phyloP scores from a whole-genome alignment of 257 asterid species.

The Cynanchum wilfordii region DNA sequence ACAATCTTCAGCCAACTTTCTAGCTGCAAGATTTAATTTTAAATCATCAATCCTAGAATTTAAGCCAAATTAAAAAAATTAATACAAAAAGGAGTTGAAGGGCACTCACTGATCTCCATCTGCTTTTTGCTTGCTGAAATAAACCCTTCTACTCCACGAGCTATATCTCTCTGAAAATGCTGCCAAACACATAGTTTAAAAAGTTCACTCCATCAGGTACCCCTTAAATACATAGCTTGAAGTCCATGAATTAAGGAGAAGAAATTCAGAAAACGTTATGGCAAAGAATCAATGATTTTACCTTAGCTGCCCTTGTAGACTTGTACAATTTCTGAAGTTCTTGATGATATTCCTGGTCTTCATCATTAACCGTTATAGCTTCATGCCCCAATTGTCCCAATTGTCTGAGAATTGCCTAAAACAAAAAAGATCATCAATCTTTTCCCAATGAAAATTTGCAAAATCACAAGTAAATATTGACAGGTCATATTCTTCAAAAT shows the following conservation, averaged over 20 bases:
- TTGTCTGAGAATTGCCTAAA: conserved; percentile 82
- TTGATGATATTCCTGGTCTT: conserved; percentile 61
- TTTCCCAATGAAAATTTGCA: neutral
- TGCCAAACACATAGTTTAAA: conserved; percentile 43
- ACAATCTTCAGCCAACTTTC: conserved; percentile 83
- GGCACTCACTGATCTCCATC: conserved; percentile 71
- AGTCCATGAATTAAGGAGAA: conserved; percentile 28
- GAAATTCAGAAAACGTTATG: neutral
- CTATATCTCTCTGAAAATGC: conserved; percentile 98
- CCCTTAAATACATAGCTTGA: conserved; percentile 56
- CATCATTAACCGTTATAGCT: conserved; percentile 65
- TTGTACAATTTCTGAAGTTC: conserved; percentile 71
- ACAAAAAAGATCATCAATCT: conserved; percentile 11
- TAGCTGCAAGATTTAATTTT: conserved; percentile 47
- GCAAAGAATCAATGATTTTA: conserved; percentile 21
- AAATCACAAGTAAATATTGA: conserved; percentile 2
- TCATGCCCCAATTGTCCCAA: conserved; percentile 87
- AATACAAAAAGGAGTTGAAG: conserved; percentile 19
- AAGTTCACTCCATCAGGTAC: conserved; percentile 26
- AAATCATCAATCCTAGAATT: conserved; percentile 19
- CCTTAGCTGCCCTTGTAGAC: conserved; percentile 93
- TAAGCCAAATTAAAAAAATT: conserved; percentile 19
- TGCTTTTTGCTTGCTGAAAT: conserved; percentile 67
- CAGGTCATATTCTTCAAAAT: neutral
- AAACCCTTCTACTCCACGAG: conserved; percentile 80